Percentiles rank a stretch among this genome's conserved stretches.
These are phyloP conservation scores for Closterium sp. DNA, from an alignment of 139 green algal genomes.

Conservation along the genomic window DNA sequence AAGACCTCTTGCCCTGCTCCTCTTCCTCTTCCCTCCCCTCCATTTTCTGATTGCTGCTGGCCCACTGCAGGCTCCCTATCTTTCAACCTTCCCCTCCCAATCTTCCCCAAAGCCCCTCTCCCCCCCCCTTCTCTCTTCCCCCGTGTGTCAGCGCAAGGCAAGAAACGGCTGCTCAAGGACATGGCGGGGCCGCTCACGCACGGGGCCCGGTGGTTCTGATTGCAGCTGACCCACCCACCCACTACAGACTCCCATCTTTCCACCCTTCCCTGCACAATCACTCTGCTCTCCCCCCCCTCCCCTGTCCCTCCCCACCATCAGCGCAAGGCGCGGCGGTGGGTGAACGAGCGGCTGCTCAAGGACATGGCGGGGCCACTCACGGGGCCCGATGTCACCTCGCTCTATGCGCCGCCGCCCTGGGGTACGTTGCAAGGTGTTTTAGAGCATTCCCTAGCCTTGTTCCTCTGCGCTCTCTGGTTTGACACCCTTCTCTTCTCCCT, in stretches of 20 bases:
- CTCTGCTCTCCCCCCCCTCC: not conserved
- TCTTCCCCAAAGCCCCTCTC: not conserved
- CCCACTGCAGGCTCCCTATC: too few species aligned
- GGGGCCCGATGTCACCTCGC: slow-evolving; percentile 19
- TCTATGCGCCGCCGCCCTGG: slow-evolving; percentile 46
- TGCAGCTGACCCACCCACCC: not conserved
- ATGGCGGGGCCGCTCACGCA: not conserved
- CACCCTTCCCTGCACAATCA: not conserved
- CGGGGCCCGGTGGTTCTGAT: too few species aligned
- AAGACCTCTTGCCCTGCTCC: too few species aligned
- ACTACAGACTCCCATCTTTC: not conserved
- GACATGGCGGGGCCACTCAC: slow-evolving; percentile 46
- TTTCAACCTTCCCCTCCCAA: not conserved
- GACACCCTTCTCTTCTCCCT: not conserved
- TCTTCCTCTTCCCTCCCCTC: too few species aligned
- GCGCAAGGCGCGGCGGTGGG: slow-evolving; percentile 29
- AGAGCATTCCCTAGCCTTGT: not conserved
- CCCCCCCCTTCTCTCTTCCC: not conserved
- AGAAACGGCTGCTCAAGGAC: not conserved
- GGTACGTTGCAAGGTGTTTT: slow-evolving; percentile 15
- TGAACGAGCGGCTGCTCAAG: slow-evolving; percentile 42
- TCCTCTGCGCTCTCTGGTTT: not conserved
- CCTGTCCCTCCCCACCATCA: not conserved
- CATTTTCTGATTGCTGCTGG: too few species aligned
- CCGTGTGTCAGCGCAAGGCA: not conserved